Evolutionary conservation across 768 basidiomycete species (phyloP).

Genomic region (Tubosaeta sp.): DNA sequence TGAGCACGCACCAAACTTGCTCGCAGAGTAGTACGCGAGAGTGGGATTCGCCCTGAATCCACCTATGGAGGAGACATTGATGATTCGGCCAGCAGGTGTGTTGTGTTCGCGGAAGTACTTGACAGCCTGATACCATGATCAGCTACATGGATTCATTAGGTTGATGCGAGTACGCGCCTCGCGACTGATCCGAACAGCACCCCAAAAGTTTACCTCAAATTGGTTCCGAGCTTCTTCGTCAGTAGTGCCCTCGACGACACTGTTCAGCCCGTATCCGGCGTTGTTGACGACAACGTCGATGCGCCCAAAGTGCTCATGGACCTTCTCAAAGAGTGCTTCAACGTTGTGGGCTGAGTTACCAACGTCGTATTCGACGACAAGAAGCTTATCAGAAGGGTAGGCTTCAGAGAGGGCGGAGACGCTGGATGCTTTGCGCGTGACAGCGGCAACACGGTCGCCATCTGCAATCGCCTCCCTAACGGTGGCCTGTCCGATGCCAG

Average conservation of each 20-base stretch:
- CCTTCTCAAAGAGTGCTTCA: no score
- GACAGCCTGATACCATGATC: constrained; percentile 15
- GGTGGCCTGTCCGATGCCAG: constrained; percentile 34
- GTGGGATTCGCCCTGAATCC: constrained; percentile 16
- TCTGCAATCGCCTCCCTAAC: no score
- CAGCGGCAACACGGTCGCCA: no score
- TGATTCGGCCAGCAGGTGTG: not conserved
- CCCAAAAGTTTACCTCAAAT: constrained; percentile 34
- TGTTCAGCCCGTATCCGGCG: constrained; percentile 22
- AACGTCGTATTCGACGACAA: constrained; percentile 31
- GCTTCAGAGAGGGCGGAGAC: constrained; percentile 12
- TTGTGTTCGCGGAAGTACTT: constrained; percentile 30
- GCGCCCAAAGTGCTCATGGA: no score
- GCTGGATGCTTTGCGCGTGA: constrained; percentile 14
- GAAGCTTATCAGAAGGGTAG: constrained; percentile 19
- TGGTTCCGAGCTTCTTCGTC: constrained; percentile 25
- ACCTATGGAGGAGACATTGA: not conserved
- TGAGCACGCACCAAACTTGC: no score
- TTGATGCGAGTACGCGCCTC: constrained; percentile 11
- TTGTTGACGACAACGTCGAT: constrained; percentile 30
- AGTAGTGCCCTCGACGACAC: constrained; percentile 24
- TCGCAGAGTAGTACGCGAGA: constrained; percentile 18
- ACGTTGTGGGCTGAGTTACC: constrained; percentile 3
- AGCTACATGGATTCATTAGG: not conserved
- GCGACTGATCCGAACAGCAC: constrained; percentile 19